These are phyloP conservation scores for Fusarium sambucinum DNA, from an alignment of 2,329 filamentous ascomycete species.

Conservation along the genomic window DNA sequence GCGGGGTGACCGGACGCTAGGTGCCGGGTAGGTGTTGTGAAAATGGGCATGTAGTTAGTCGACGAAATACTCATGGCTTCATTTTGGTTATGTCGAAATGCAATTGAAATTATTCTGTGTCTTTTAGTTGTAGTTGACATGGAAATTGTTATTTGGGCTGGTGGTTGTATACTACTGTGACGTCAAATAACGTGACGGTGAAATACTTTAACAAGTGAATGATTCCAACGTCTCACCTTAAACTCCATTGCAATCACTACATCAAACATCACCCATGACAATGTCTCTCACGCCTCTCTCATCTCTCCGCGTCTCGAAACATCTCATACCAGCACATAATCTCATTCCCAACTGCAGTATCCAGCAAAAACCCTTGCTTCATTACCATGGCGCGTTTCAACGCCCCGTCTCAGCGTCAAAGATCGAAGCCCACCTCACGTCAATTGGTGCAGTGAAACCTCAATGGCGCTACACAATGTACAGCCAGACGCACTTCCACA, in stretches of 20 bases:
- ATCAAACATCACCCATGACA: fast-evolving
- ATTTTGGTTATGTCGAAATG: neutral
- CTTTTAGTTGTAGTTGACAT: too few relatives aligned
- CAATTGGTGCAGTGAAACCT: slow-evolving; percentile 67
- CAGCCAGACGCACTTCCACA: slow-evolving; percentile 73
- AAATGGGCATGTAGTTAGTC: too few relatives aligned
- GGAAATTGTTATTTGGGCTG: too few relatives aligned
- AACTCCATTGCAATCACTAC: neutral
- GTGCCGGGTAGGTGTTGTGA: neutral
- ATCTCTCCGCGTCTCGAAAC: slow-evolving; percentile 66
- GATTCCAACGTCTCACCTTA: fast-evolving
- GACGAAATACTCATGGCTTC: neutral
- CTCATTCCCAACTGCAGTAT: slow-evolving; percentile 74
- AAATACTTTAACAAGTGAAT: neutral
- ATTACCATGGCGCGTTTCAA: slow-evolving; percentile 72
- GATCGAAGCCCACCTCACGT: slow-evolving; percentile 68
- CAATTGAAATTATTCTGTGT: neutral
- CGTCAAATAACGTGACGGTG: neutral
- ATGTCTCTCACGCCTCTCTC: slow-evolving; percentile 51
- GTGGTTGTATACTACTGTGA: neutral
- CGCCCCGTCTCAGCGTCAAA: slow-evolving; percentile 57
- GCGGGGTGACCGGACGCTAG: neutral
- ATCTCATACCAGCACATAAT: slow-evolving; percentile 69
- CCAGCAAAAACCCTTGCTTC: slow-evolving; percentile 71
- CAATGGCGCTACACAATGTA: slow-evolving; percentile 81